Evolutionary conservation across 108 stramenopile species (phyloP).

Genomic region (Pseudonitzschia multistriata): DNA sequence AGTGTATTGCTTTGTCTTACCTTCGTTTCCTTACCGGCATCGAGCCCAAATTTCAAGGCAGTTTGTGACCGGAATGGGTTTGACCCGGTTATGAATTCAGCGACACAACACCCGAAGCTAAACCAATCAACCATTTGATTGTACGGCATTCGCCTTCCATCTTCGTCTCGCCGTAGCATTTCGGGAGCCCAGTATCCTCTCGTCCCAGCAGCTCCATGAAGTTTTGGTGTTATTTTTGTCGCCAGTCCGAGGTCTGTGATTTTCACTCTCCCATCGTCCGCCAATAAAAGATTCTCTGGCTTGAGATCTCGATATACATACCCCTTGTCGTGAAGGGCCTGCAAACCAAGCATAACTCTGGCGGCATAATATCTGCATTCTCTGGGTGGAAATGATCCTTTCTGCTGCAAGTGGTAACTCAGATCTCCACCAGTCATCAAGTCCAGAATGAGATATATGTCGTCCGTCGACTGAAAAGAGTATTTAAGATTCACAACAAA

Average conservation of each 20-base stretch:
- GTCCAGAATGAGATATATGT: constrained; percentile 93
- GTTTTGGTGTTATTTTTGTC: constrained; percentile 76
- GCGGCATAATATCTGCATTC: constrained; percentile 89
- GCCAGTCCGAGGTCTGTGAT: constrained; percentile 93
- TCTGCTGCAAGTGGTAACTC: constrained; percentile 80
- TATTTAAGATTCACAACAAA: constrained; percentile 97
- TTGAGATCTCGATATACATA: constrained; percentile 95
- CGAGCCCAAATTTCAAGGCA: constrained; percentile 83
- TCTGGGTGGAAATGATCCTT: constrained; percentile 63
- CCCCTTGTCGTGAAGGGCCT: constrained; percentile 82
- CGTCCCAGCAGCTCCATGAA: constrained; percentile 86
- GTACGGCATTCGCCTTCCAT: constrained; percentile 82
- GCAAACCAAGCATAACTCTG: constrained; percentile 88
- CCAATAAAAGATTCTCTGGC: constrained; percentile 94
- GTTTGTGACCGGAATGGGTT: constrained; percentile 91
- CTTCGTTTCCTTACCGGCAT: constrained; percentile 73
- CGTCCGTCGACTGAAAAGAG: constrained; percentile 87
- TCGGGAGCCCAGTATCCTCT: constrained; percentile 96
- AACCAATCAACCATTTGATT: constrained; percentile 92
- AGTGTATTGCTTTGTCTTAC: constrained; percentile 27
- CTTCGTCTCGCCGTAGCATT: constrained; percentile 85
- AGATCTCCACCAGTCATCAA: constrained; percentile 96
- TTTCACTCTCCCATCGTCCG: constrained; percentile 85
- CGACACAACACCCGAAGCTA: constrained; percentile 91
- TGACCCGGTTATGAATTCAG: constrained; percentile 90